Base-by-base conservation (phyloP, 1,284 basidiomycete species). In the Cryptococcus sp. region DNA sequence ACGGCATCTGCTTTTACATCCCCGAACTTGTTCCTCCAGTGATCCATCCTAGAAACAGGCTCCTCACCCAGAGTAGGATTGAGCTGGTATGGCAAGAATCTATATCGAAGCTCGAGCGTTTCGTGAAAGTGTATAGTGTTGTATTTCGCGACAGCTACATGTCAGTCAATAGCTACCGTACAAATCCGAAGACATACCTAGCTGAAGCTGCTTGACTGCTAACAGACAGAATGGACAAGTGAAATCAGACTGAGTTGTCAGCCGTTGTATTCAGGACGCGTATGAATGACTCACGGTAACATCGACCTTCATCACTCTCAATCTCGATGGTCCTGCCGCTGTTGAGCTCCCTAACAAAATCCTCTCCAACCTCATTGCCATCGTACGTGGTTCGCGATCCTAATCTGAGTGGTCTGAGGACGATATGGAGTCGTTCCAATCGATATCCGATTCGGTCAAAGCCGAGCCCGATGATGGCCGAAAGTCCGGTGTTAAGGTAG, bases 11-110 rank as follows among this genome's bases (percentile, higher is more conserved):
- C 66, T 46, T 60, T 63, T 43, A 69, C 70, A 16, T 54, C 45
- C 5, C 75, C 76, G 48, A 76, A 78, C 50, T 73, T 73, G 10
- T 56, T 48, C 10, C 54, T 56, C 50, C 71, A 70, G 19, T 64
- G 61, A 22, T 64, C 62, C 7, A 54, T 51, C 49, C 70, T 67
- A 49, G 48, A 28, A 16, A 57, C 31, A 1, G 72, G 70, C 23
- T 59, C 54, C 13, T 61, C 57, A 5, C 61, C 61, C 37, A 75
- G 48, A 9, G 51, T 52, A 5, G 13, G 21, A 13, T 55, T 56
- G 18, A 76, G 64, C 48, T 71, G 64, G 62, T 69, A 76, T 4
- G 75, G 73, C 23, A 71, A 63, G 52, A 76, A 63, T 21, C 66
- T 62, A 49, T 72, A 61, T 28, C 64, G 55, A 46, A 65, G 53